phyloP scores from a whole-genome alignment of 805 yeast genomes.

The Peterozyma xylosa region DNA sequence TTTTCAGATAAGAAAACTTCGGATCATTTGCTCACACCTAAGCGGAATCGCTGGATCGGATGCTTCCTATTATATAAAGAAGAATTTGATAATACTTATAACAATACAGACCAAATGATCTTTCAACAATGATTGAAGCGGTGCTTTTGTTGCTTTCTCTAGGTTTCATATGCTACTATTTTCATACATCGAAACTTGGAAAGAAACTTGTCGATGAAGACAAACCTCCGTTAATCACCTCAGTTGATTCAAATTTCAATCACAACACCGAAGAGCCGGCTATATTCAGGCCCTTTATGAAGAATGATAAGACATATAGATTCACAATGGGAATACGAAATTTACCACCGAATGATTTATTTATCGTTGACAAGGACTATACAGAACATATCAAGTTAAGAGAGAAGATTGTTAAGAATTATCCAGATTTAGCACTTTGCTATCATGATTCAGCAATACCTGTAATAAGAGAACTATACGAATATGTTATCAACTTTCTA shows the following conservation, averaged over 20 bases:
- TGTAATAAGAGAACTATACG: constrained; percentile 46
- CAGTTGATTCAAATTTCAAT: constrained; percentile 28
- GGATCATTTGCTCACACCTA: too few relatives aligned
- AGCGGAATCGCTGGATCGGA: too few relatives aligned
- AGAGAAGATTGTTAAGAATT: constrained; percentile 21
- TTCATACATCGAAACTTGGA: too few relatives aligned
- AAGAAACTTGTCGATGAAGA: neutral
- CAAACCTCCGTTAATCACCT: constrained; percentile 8
- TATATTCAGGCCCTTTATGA: constrained; percentile 32
- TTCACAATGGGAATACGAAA: constrained; percentile 57
- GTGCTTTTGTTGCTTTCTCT: too few relatives aligned
- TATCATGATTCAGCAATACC: constrained; percentile 21
- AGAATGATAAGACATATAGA: constrained; percentile 40
- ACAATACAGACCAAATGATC: too few relatives aligned
- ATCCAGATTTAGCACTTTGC: constrained; percentile 25
- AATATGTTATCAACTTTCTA: constrained; percentile 30
- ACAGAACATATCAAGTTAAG: constrained; percentile 33
- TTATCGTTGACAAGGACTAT: constrained; percentile 58
- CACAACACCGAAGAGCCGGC: constrained; percentile 37
- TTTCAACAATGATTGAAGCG: too few relatives aligned
- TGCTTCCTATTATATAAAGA: too few relatives aligned
- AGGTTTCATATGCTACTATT: too few relatives aligned
- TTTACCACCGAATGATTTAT: constrained; percentile 43
- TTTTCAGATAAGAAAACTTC: too few relatives aligned
- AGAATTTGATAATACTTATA: too few relatives aligned